Conservation (phyloP, 768 basidiomycete genomes). For the Serpula lacrymans region DNA sequence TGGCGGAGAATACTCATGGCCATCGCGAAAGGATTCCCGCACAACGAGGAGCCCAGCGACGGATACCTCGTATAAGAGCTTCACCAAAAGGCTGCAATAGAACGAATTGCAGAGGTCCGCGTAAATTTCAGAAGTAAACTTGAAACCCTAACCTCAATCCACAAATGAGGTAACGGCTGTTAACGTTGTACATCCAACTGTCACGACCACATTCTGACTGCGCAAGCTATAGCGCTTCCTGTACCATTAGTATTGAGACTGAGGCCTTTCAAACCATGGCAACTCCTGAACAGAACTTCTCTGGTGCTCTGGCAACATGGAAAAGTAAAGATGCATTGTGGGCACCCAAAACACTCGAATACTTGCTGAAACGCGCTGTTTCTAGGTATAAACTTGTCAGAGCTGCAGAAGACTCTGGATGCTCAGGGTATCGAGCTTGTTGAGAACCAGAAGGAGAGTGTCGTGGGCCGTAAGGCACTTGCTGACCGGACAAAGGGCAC, state of each 20-base stretch:
- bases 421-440: conserved; percentile 92
- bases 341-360: background rate
- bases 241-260: too few relatives aligned
- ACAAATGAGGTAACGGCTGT: too few relatives aligned
- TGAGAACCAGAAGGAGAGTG: conserved; percentile 97
- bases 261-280: too few relatives aligned
- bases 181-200: too few relatives aligned
- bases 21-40: background rate
- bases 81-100: too few relatives aligned
- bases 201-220: too few relatives aligned
- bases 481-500: conserved; percentile 98
- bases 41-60: too few relatives aligned
- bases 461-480: conserved; percentile 88
- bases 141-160: too few relatives aligned
- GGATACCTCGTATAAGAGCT: too few relatives aligned
- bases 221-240: too few relatives aligned
- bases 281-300: conserved; percentile 75
- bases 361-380: conserved; percentile 1
- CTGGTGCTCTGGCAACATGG: conserved; percentile 91
- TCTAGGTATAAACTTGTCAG: conserved; percentile 80
- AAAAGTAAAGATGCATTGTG: conserved; percentile 49
- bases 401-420: conserved; percentile 92
- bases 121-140: too few relatives aligned
- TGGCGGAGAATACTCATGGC: conserved; percentile 12
- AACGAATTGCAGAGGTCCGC: too few relatives aligned